These are phyloP conservation scores for Coccinonectria pachysandricola DNA, from an alignment of 2,329 filamentous ascomycete genomes.

Conservation along the genomic window DNA sequence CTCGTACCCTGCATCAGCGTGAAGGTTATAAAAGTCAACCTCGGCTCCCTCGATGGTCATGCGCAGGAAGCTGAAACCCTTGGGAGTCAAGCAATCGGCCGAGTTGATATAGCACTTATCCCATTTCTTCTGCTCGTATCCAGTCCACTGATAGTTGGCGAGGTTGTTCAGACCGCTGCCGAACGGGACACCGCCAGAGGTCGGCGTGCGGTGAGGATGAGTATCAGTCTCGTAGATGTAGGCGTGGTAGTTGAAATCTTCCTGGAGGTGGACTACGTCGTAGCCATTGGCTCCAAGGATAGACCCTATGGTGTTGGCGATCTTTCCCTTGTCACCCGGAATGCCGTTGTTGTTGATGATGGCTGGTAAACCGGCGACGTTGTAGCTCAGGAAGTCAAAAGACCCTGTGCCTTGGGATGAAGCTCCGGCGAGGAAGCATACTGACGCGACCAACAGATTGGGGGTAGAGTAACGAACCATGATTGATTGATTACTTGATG, in stretches of 20 bases:
- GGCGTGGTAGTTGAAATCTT: constrained; percentile 61
- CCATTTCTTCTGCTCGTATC: constrained; percentile 49
- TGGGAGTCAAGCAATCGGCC: constrained; percentile 56
- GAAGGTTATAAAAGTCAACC: constrained; percentile 56
- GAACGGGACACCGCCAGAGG: constrained; percentile 53
- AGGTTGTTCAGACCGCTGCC: constrained; percentile 56
- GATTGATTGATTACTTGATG: too few species aligned
- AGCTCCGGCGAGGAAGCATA: constrained; percentile 2
- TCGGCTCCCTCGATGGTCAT: constrained; percentile 42
- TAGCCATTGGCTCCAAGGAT: constrained; percentile 46
- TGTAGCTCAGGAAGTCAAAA: constrained; percentile 46
- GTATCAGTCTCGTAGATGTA: constrained; percentile 50
- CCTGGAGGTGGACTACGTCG: constrained; percentile 55
- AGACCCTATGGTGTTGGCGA: constrained; percentile 45
- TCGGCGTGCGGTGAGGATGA: constrained; percentile 51
- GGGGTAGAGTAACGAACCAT: too few species aligned
- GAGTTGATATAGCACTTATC: constrained; percentile 44
- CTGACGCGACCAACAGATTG: constrained; percentile 4
- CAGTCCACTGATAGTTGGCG: constrained; percentile 44
- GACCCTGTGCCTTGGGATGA: constrained; percentile 17
- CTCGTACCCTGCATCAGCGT: constrained; percentile 46
- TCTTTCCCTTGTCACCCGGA: constrained; percentile 49
- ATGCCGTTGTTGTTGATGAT: constrained; percentile 50
- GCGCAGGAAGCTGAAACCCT: constrained; percentile 61
- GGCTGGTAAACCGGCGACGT: constrained; percentile 49